Percentiles rank a stretch among this genome's conserved stretches.
phyloP scores from a whole-genome alignment of 768 basidiomycete species.

The Russula sp. region DNA sequence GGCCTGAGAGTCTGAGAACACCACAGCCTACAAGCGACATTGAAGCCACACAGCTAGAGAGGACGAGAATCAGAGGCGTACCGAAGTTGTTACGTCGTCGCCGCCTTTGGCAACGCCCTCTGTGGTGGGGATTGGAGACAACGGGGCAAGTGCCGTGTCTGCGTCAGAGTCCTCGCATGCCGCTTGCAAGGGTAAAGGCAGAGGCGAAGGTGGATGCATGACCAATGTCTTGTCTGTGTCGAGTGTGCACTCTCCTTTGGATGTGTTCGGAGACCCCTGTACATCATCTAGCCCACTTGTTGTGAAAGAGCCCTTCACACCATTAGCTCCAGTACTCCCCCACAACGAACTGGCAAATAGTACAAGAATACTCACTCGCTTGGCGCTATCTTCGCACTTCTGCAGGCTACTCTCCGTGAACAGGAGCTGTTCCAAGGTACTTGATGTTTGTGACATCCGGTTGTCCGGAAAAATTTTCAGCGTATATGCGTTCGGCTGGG shows the following conservation, averaged over 20 bases:
- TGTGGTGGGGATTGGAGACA: neutral
- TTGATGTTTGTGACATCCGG: neutral
- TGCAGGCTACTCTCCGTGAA: neutral
- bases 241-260: neutral
- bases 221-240: neutral
- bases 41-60: neutral
- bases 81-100: neutral
- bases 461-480: neutral
- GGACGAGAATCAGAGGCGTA: neutral
- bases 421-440: neutral
- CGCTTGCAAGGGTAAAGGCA: neutral
- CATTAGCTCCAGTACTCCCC: neutral
- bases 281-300: neutral
- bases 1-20: neutral
- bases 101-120: neutral
- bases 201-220: neutral
- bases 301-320: neutral
- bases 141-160: neutral
- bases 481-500: constrained; percentile 13
- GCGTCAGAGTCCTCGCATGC: neutral
- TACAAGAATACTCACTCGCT: neutral
- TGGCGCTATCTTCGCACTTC: neutral
- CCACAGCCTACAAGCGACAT: neutral
- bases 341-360: neutral
- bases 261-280: neutral